Evolutionary conservation across 257 asterid species (phyloP).

Genomic region (Nicotiana undulata): DNA sequence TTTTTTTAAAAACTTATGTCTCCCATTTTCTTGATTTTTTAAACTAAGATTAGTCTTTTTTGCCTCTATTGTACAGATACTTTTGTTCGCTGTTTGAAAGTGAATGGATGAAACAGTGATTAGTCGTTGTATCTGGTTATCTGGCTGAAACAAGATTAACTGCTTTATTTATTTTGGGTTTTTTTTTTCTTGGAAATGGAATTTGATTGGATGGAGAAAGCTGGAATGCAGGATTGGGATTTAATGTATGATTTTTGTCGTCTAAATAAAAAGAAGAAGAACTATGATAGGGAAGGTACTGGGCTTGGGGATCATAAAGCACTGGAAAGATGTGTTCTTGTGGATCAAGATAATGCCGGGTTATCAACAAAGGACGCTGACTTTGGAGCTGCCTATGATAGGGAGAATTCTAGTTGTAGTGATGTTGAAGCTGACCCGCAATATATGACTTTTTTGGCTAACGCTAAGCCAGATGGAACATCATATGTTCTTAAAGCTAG

Average conservation of each 20-base stretch:
- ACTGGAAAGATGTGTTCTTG: background rate
- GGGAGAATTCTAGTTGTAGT: background rate
- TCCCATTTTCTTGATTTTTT: too few relatives aligned
- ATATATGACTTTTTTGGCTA: slow-evolving; percentile 7
- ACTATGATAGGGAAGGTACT: background rate
- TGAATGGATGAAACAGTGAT: background rate
- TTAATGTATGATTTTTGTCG: background rate
- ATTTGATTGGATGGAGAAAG: background rate
- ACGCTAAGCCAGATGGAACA: background rate
- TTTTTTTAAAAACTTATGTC: too few relatives aligned
- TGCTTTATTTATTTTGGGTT: background rate
- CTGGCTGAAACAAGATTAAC: background rate
- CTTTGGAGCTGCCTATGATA: background rate
- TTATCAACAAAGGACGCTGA: background rate
- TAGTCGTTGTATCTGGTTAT: background rate
- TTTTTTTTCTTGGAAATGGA: background rate
- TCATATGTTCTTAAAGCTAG: slow-evolving; percentile 14
- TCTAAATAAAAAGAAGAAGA: background rate
- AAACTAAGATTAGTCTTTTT: too few relatives aligned
- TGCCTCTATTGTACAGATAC: background rate
- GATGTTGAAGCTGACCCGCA: slow-evolving; percentile 16
- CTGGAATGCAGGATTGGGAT: background rate
- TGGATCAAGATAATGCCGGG: background rate
- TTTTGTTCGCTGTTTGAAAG: background rate
- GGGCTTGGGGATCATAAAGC: background rate